Percentiles rank a stretch among this genome's conserved stretches.
Evolutionary conservation across 208 protist genomes (phyloP).

Genomic region (Naegleria gruberi): DNA sequence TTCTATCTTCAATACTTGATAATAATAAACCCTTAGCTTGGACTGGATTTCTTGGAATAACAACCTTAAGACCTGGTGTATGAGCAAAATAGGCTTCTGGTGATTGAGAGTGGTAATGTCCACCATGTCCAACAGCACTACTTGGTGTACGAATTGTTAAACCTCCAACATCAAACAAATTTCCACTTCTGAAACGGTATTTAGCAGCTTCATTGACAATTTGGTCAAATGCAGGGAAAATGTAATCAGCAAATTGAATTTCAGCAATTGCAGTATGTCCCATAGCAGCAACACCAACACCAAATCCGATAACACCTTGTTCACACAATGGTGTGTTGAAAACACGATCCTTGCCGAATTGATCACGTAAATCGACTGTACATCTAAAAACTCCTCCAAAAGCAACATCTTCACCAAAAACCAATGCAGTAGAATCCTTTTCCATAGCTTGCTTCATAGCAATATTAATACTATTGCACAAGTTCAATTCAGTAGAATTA

Average conservation of each 20-base stretch:
- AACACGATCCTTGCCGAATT: constrained; percentile 72
- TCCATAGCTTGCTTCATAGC: constrained; percentile 80
- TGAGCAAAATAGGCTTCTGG: constrained; percentile 91
- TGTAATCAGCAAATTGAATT: constrained; percentile 98
- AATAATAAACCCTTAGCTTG: constrained; percentile 82
- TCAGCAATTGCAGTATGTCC: constrained; percentile 85
- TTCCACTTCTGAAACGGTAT: constrained; percentile 89
- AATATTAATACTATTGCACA: constrained; percentile 85
- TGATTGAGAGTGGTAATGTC: constrained; percentile 90
- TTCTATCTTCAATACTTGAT: constrained; percentile 74
- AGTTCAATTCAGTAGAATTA: constrained; percentile 56
- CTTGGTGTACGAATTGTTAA: constrained; percentile 88
- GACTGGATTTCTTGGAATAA: constrained; percentile 53
- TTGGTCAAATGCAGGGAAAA: constrained; percentile 96
- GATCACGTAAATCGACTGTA: constrained; percentile 62
- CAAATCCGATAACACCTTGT: constrained; percentile 94
- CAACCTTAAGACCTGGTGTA: constrained; percentile 72
- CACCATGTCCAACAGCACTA: constrained; percentile 92
- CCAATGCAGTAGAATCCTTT: constrained; percentile 61
- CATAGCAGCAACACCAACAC: constrained; percentile 75
- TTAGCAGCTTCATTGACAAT: constrained; percentile 97
- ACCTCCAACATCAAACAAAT: constrained; percentile 77
- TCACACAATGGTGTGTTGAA: constrained; percentile 94
- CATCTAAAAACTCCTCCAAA: constrained; percentile 96
- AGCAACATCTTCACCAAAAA: constrained; percentile 93